Percentiles rank a stretch among this genome's conserved stretches.
Conservation (phyloP, 257 asterid genomes). For the Solanum phureja region DNA sequence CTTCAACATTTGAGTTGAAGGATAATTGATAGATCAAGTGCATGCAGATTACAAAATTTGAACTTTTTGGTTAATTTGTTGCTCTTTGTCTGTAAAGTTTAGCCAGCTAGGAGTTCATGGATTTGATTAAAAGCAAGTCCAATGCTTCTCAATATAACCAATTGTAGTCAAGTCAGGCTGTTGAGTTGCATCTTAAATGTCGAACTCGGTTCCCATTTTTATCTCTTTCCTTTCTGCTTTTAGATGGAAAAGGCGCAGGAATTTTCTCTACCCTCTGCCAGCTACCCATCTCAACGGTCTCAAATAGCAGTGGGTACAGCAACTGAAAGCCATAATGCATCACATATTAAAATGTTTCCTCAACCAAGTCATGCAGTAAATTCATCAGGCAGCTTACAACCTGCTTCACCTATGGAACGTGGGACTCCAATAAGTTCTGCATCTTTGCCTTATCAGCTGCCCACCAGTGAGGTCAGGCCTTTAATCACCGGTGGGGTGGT, state of each 20-base stretch:
- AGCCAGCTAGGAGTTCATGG: neutral
- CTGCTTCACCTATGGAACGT: constrained; percentile 36
- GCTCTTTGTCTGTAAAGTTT: neutral
- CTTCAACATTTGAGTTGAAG: neutral
- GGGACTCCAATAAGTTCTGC: constrained; percentile 29
- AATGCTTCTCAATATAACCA: neutral
- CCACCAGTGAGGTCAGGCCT: constrained; percentile 82
- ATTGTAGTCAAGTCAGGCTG: neutral
- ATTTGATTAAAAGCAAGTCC: neutral
- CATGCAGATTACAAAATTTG: neutral
- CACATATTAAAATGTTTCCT: constrained; percentile 39
- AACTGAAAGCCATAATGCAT: constrained; percentile 37
- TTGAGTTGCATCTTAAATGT: neutral
- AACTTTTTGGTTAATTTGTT: neutral
- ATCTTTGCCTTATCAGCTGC: constrained; percentile 73
- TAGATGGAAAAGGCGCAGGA: constrained; percentile 79
- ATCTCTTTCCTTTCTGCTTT: constrained; percentile 8
- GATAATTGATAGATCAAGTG: neutral
- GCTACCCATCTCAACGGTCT: constrained; percentile 39
- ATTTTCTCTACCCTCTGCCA: constrained; percentile 34
- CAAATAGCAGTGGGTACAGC: constrained; percentile 32
- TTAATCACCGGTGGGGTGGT: constrained; percentile 38
- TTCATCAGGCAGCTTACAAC: constrained; percentile 41
- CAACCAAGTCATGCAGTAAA: constrained; percentile 36
- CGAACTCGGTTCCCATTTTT: neutral